Conservation (phyloP, 306 rosid species). For the Pueraria montana region DNA sequence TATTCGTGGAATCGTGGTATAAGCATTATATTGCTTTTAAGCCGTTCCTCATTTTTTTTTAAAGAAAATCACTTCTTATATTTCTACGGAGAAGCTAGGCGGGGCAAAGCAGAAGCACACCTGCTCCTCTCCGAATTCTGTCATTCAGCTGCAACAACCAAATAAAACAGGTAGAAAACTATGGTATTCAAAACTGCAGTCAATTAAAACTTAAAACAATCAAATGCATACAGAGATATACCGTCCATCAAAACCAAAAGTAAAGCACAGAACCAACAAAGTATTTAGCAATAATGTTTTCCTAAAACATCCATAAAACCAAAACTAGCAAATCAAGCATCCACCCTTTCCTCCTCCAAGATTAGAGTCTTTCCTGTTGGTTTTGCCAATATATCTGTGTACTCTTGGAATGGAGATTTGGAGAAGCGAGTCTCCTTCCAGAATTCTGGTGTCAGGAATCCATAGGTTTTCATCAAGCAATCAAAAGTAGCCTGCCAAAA, state of each 20-base stretch:
- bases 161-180: background rate
- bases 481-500: slow-evolving; percentile 52
- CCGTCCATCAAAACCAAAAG: background rate
- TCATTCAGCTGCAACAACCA: background rate
- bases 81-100: background rate
- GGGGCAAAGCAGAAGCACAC: background rate
- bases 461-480: slow-evolving; percentile 50
- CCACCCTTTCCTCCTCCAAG: slow-evolving; percentile 55
- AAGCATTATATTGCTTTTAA: too few species aligned
- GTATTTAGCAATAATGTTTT: background rate
- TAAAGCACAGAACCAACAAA: slow-evolving; percentile 8
- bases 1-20: too few species aligned
- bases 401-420: slow-evolving; percentile 58
- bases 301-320: slow-evolving; percentile 25
- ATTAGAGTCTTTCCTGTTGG: slow-evolving; percentile 44
- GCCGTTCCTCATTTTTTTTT: too few species aligned
- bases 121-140: background rate
- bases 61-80: background rate
- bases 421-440: slow-evolving; percentile 57
- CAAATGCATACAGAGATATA: background rate
- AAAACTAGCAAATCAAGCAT: slow-evolving; percentile 39
- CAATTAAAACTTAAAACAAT: slow-evolving; percentile 4
- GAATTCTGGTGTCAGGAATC: slow-evolving; percentile 55
- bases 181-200: background rate
- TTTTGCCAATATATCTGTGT: slow-evolving; percentile 44